Base-by-base conservation (phyloP, 768 basidiomycete species). In the Leccinum truebloodii region DNA sequence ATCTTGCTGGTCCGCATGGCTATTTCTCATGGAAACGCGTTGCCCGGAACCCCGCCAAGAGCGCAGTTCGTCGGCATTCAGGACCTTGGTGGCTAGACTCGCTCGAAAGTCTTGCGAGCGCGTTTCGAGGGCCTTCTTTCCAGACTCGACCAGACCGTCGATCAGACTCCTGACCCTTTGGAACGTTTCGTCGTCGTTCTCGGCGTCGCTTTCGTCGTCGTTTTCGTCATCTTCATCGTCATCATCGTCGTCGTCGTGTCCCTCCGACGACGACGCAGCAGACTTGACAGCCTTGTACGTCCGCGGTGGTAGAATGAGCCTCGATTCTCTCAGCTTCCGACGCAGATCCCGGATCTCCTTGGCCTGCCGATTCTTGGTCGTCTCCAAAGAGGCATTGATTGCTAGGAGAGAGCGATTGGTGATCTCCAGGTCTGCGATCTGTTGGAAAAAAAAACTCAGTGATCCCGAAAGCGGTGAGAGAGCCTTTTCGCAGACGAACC, bases 351-450 rank as follows among this genome's bases (percentile, higher is more conserved):
- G 84, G 55, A 96, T 94, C 75, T 96, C 94, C 63, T 85, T 86
- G 7, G 88, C 85, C 68, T 95, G 94, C 30, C 82, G 83, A 64
- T 89, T 84, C 74, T 92, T 94, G 35, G 85, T 83, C 37, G 86
- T 83, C 73, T 96, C 94, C 22, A 96, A 80, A 18, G 89, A 83
- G 2, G 88, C 78, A 68, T 95, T 96, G 76, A 96, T 94, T 2
- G 86, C 85, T 51, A 95, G 80, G 18, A 96, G 81, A 1, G 94
- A 96, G 35, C 84, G 82, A 73, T 94, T 95, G 6, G 92, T 89
- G 68, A 96, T 96, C 74, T 95, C 92, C 12, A 96, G 80, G 76
- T 96, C 94, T 13, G 90, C 91, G 59, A 96, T 95, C 94, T 96
- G 60, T 18, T 49, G 24, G 34, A 4, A 22, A 30, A 18, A 46